These are phyloP conservation scores for Silene uniflora DNA, from an alignment of 148 eudicot genomes.

Conservation along the genomic window DNA sequence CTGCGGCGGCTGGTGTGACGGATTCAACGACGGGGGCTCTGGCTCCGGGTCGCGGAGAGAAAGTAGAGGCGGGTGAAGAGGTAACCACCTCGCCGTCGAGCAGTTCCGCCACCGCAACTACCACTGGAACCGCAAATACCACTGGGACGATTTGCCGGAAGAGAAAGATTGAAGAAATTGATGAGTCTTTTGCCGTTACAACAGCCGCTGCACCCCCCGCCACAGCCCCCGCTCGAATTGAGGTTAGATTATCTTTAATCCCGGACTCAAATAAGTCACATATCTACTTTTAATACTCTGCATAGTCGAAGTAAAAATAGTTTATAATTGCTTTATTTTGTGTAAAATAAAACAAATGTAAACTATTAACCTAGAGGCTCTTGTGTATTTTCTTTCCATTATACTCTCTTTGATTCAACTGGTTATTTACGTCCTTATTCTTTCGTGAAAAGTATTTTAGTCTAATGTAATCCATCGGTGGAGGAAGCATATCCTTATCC, in stretches of 20 bases:
- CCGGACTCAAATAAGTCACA: too few relatives aligned
- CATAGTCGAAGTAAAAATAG: too few relatives aligned
- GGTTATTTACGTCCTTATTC: too few relatives aligned
- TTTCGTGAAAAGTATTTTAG: too few relatives aligned
- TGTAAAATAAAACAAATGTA: too few relatives aligned
- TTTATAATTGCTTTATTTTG: too few relatives aligned
- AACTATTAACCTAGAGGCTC: too few relatives aligned
- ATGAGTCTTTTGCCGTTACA: background rate
- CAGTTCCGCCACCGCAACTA: background rate
- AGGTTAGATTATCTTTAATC: background rate
- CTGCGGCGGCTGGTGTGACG: background rate
- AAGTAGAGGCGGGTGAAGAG: background rate
- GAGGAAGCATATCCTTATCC: too few relatives aligned
- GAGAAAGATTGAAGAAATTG: background rate
- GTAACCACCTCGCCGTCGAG: background rate
- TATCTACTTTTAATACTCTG: too few relatives aligned
- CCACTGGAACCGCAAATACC: background rate
- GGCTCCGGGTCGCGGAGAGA: background rate
- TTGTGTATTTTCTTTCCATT: too few relatives aligned
- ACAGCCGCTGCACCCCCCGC: background rate
- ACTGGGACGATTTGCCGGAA: background rate
- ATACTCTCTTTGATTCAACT: too few relatives aligned
- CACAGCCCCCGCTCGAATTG: background rate
- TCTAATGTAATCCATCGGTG: too few relatives aligned
- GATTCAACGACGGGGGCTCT: background rate